A percentile compares a stretch with the other conserved stretches of the same genome.
phyloP scores from a whole-genome alignment of 768 basidiomycete species.

The Amyloporia xantha region DNA sequence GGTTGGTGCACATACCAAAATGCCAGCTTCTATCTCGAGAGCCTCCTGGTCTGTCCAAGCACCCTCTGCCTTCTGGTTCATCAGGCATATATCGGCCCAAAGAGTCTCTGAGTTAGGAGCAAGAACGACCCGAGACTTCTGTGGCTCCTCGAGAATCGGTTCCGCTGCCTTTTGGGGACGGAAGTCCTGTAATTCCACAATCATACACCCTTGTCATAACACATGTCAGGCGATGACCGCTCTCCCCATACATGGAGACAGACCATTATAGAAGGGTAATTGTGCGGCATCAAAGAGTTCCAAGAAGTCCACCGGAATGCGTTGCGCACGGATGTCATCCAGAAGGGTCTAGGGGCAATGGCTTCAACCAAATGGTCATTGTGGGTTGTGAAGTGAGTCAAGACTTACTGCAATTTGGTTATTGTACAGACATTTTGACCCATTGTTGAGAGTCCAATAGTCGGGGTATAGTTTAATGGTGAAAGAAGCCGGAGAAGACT shows the following conservation, averaged over 20 bases:
- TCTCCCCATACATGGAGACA: constrained; percentile 13
- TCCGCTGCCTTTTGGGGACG: constrained; percentile 55
- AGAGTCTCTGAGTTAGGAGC: constrained; percentile 73
- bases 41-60: constrained; percentile 70
- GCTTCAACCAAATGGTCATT: constrained; percentile 3
- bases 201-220: constrained; percentile 59
- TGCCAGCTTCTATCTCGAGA: constrained; percentile 65
- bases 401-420: constrained; percentile 57
- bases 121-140: constrained; percentile 64
- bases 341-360: constrained; percentile 51
- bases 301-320: constrained; percentile 82
- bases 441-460: constrained; percentile 77
- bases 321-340: constrained; percentile 75
- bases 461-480: constrained; percentile 73
- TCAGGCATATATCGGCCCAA: constrained; percentile 70
- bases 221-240: background rate
- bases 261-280: constrained; percentile 82
- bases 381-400: background rate
- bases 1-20: constrained; percentile 47
- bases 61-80: constrained; percentile 50
- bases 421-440: constrained; percentile 77
- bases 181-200: constrained; percentile 79
- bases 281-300: constrained; percentile 69
- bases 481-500: constrained; percentile 62
- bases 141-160: constrained; percentile 48